These are phyloP conservation scores for Leccinum rimulosum DNA, from an alignment of 768 basidiomycete species.

Conservation along the genomic window DNA sequence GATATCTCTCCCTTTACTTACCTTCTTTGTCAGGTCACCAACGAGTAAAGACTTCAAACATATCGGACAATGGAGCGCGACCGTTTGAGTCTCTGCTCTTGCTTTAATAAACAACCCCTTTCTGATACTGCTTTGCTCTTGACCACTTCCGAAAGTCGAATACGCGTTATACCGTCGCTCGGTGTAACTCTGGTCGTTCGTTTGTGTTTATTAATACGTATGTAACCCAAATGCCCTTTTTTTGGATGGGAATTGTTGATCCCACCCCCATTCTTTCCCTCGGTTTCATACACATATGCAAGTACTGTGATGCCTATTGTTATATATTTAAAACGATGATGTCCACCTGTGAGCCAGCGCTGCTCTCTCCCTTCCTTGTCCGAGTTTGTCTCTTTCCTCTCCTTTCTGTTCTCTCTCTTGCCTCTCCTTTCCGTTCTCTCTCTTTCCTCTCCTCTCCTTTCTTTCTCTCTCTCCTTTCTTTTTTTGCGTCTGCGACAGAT, in stretches of 20 bases:
- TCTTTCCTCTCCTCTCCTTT: background rate
- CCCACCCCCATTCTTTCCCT: background rate
- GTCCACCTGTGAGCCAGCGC: background rate
- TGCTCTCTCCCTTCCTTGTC: background rate
- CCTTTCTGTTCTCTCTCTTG: background rate
- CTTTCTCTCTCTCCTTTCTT: background rate
- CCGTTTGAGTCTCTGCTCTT: background rate
- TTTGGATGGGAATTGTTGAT: background rate
- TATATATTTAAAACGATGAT: background rate
- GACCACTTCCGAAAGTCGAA: background rate
- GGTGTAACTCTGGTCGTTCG: constrained; percentile 5
- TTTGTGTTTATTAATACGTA: constrained; percentile 1
- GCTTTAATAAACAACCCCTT: background rate
- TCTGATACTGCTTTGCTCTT: background rate
- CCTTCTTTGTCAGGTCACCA: constrained; percentile 12
- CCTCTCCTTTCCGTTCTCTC: background rate
- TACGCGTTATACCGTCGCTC: background rate
- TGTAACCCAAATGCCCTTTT: background rate
- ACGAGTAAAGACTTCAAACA: constrained; percentile 6
- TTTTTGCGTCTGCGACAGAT: background rate
- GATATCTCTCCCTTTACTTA: background rate
- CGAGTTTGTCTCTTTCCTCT: background rate
- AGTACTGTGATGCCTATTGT: background rate
- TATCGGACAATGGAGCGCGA: constrained; percentile 3
- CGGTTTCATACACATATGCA: background rate